These are phyloP conservation scores for Peniophora sp. DNA, from an alignment of 1,284 basidiomycete species.

Conservation along the genomic window DNA sequence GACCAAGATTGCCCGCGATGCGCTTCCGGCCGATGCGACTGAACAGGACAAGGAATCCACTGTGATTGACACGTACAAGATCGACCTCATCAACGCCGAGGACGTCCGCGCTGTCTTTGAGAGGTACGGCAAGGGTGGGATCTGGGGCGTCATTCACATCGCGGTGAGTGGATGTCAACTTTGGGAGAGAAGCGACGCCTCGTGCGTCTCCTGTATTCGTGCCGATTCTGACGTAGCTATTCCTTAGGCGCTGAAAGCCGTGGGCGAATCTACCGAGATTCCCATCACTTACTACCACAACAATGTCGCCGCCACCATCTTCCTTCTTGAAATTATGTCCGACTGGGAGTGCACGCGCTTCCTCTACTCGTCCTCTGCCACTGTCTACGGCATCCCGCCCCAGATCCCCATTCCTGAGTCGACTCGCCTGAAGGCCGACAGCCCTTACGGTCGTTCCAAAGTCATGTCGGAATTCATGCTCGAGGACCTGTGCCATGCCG, in stretches of 20 bases:
- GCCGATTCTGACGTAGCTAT: neutral
- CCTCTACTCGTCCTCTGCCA: conserved; percentile 97
- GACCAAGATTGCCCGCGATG: conserved; percentile 69
- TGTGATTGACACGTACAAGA: conserved; percentile 61
- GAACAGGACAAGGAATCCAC: conserved; percentile 58
- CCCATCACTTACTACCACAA: conserved; percentile 91
- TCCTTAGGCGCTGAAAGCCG: conserved; percentile 88
- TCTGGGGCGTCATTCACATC: conserved; percentile 96
- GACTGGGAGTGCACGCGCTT: conserved; percentile 79
- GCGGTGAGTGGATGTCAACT: conserved; percentile 49
- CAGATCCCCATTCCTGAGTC: conserved; percentile 92
- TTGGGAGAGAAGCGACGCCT: neutral
- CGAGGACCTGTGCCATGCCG: conserved; percentile 83
- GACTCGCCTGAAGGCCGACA: conserved; percentile 83
- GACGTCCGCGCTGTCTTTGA: conserved; percentile 76
- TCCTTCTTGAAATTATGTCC: conserved; percentile 79
- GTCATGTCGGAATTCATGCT: conserved; percentile 91
- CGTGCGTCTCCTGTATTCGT: neutral
- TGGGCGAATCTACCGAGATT: conserved; percentile 94
- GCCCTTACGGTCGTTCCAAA: conserved; percentile 94
- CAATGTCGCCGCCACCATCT: conserved; percentile 83
- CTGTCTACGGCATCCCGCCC: conserved; percentile 96
- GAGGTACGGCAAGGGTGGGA: conserved; percentile 83
- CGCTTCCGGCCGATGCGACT: conserved; percentile 57
- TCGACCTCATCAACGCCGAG: conserved; percentile 69